Evolutionary conservation across 1,139 yeast species (phyloP).

Genomic region (Debaryomyces subglobosus): DNA sequence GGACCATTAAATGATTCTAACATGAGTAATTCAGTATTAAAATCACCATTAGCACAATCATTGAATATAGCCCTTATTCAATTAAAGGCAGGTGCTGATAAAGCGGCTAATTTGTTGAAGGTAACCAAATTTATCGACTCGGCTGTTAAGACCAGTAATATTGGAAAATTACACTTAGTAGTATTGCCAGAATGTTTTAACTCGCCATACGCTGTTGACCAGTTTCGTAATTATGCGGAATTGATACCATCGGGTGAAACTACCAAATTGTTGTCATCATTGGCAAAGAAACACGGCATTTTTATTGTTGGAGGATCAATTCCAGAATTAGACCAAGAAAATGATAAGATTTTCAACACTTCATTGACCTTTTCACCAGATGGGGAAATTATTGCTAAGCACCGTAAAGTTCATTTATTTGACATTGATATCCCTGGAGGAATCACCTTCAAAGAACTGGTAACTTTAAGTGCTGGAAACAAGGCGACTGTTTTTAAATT

Average conservation of each 20-base stretch:
- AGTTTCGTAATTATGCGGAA: constrained; percentile 55
- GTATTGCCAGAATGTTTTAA: constrained; percentile 92
- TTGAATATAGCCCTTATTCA: constrained; percentile 76
- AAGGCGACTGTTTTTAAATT: constrained; percentile 49
- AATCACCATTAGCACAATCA: constrained; percentile 33
- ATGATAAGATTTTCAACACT: constrained; percentile 25
- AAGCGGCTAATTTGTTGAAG: constrained; percentile 58
- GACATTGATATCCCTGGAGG: constrained; percentile 78
- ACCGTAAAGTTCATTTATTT: constrained; percentile 82
- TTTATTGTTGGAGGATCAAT: constrained; percentile 30
- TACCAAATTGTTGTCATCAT: constrained; percentile 19
- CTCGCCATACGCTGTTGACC: constrained; percentile 88
- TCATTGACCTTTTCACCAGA: constrained; percentile 43
- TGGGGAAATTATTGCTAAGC: constrained; percentile 65
- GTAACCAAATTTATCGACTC: constrained; percentile 51
- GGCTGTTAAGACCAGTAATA: constrained; percentile 54
- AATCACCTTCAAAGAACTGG: constrained; percentile 67
- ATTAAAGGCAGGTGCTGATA: constrained; percentile 71
- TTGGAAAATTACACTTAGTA: constrained; percentile 55
- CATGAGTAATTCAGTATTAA: constrained; percentile 28
- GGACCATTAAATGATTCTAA: background rate
- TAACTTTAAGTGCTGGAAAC: constrained; percentile 75
- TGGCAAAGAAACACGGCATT: constrained; percentile 25
- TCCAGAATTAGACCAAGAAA: constrained; percentile 21
- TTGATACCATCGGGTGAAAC: constrained; percentile 26